A percentile compares a stretch with the other conserved stretches of the same genome.
These are phyloP conservation scores for Micractinium conductrix DNA, from an alignment of 139 green algal species.

Conservation along the genomic window DNA sequence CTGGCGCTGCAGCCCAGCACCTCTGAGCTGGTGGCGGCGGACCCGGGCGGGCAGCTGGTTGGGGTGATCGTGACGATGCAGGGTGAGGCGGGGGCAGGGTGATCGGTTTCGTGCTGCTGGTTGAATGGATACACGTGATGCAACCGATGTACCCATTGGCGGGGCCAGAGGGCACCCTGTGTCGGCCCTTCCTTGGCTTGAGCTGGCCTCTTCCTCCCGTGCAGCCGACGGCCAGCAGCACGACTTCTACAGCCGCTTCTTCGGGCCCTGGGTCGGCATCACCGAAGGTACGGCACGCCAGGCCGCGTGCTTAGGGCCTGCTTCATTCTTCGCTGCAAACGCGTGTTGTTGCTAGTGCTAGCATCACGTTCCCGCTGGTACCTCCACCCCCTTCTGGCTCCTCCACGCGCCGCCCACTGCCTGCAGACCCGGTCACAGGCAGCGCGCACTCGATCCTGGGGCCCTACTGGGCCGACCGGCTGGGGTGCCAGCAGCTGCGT, in stretches of 20 bases:
- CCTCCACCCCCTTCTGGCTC: too few species aligned
- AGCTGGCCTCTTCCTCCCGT: not conserved
- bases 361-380: too few species aligned
- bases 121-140: not conserved
- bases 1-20: conserved; percentile 51
- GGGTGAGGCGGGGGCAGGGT: not conserved
- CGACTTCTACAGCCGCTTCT: conserved; percentile 82
- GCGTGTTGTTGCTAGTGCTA: too few species aligned
- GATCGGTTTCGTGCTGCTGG: not conserved
- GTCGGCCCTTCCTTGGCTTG: not conserved
- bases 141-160: not conserved
- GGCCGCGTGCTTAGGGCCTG: too few species aligned
- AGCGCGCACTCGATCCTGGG: conserved; percentile 73
- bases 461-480: conserved; percentile 59
- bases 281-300: too few species aligned
- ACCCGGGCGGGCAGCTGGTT: conserved; percentile 9
- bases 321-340: too few species aligned
- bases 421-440: conserved; percentile 92
- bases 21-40: conserved; percentile 9
- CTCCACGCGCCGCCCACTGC: too few species aligned
- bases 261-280: conserved; percentile 84
- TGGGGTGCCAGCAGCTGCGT: conserved; percentile 47
- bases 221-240: conserved; percentile 27
- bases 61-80: conserved; percentile 39
- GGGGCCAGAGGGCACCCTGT: not conserved